Evolutionary conservation across 306 rosid species (phyloP).

Genomic region (Fragaria ananassa): DNA sequence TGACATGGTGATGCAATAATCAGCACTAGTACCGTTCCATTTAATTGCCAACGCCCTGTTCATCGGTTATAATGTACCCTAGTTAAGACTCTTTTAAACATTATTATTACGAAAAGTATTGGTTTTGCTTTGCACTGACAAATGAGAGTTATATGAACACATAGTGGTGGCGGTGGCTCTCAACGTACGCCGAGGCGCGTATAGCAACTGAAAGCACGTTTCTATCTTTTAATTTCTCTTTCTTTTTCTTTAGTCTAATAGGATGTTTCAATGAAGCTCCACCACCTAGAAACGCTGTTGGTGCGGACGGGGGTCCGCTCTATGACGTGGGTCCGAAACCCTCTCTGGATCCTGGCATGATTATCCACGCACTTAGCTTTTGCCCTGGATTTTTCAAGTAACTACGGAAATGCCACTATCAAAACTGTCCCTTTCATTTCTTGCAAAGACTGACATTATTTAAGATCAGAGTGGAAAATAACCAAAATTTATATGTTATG

Average conservation of each 20-base stretch:
- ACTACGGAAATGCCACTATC: conserved; percentile 26
- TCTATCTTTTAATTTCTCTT: background rate
- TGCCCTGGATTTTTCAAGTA: background rate
- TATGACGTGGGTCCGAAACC: conserved; percentile 18
- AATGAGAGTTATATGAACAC: background rate
- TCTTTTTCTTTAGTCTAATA: background rate
- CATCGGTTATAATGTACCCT: background rate
- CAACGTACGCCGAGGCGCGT: conserved; percentile 17
- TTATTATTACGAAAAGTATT: background rate
- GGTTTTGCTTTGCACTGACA: background rate
- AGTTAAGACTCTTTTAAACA: background rate
- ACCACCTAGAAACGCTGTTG: conserved; percentile 13
- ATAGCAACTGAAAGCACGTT: background rate
- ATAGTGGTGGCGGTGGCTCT: background rate
- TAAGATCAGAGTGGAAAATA: no score
- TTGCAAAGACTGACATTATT: no score
- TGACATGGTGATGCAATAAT: no score
- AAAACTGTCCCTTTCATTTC: no score
- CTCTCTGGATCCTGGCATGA: conserved; percentile 6
- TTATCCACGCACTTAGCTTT: background rate
- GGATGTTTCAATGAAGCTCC: background rate
- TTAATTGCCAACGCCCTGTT: no score
- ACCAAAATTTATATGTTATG: no score
- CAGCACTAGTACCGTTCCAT: background rate
- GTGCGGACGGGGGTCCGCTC: background rate